Evolutionary conservation across 2,329 filamentous ascomycete species (phyloP).

Genomic region (Cadophora luteo-olivacea): DNA sequence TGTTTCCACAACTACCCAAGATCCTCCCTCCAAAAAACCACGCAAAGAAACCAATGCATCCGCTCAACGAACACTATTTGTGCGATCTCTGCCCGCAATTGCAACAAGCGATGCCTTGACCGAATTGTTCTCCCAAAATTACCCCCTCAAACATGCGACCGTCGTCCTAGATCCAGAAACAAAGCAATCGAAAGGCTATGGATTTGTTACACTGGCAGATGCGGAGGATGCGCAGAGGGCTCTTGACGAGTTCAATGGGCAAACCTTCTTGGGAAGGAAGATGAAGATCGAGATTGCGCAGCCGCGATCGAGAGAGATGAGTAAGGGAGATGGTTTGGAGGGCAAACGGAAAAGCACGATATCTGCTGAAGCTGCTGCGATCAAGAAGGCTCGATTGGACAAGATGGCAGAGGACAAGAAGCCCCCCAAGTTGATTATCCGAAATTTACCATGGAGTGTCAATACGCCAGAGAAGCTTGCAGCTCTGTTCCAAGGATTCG

Average conservation of each 20-base stretch:
- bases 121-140: slow-evolving; percentile 91
- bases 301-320: slow-evolving; percentile 75
- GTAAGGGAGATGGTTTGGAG: slow-evolving; percentile 52
- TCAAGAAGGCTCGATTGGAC: slow-evolving; percentile 63
- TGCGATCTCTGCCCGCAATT: slow-evolving; percentile 80
- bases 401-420: slow-evolving; percentile 65
- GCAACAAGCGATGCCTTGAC: slow-evolving; percentile 84
- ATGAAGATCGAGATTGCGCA: slow-evolving; percentile 90
- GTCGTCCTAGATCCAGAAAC: slow-evolving; percentile 86
- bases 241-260: slow-evolving; percentile 79
- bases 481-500: slow-evolving; percentile 82
- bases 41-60: slow-evolving; percentile 59
- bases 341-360: slow-evolving; percentile 45
- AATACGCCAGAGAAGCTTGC: slow-evolving; percentile 83
- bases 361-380: slow-evolving; percentile 47
- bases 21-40: slow-evolving; percentile 58
- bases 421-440: slow-evolving; percentile 81
- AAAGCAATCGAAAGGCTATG: slow-evolving; percentile 88
- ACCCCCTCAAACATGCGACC: slow-evolving; percentile 94
- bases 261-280: slow-evolving; percentile 78
- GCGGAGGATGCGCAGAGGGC: slow-evolving; percentile 87
- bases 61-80: slow-evolving; percentile 76
- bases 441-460: slow-evolving; percentile 96
- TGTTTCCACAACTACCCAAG: slow-evolving; percentile 31
- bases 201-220: slow-evolving; percentile 97